These are phyloP conservation scores for Hsuehochloa calcarea DNA, from an alignment of 176 grass and related monocot species.

Conservation along the genomic window DNA sequence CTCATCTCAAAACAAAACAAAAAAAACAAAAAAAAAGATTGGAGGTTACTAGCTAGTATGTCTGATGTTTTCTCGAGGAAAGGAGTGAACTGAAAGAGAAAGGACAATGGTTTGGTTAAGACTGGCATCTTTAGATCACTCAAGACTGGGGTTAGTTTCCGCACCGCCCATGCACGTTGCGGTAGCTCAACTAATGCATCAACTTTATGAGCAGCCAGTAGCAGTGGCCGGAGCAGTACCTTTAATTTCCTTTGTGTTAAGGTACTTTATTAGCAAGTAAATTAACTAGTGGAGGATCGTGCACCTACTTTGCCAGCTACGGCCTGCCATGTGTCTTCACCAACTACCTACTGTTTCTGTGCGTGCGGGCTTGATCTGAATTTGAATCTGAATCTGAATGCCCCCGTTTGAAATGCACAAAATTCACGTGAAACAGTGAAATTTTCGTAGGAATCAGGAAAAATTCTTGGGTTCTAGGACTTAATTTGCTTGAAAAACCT, in stretches of 20 bases:
- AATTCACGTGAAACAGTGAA: too few species aligned
- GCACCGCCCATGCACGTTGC: background rate
- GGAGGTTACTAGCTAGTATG: background rate
- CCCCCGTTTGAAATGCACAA: too few species aligned
- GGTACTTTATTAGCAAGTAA: background rate
- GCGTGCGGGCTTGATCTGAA: too few species aligned
- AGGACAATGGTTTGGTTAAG: slow-evolving; percentile 26
- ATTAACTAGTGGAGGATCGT: background rate
- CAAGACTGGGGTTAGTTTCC: too few species aligned
- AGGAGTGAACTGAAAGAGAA: slow-evolving; percentile 21
- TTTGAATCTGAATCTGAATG: too few species aligned
- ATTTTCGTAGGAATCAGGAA: too few species aligned
- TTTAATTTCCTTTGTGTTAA: background rate
- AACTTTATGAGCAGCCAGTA: background rate
- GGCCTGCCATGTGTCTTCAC: background rate
- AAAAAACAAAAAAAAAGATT: background rate
- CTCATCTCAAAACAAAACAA: too few species aligned
- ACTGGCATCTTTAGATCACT: too few species aligned
- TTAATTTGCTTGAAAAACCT: too few species aligned
- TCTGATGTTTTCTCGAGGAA: slow-evolving; percentile 12
- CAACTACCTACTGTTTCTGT: background rate
- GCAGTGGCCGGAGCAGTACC: background rate
- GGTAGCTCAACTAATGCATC: background rate
- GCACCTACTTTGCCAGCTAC: background rate
- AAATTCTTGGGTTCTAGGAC: too few species aligned